Conservation (phyloP, 192 early-diverging fungal genomes). For the Podila clonocystis region DNA sequence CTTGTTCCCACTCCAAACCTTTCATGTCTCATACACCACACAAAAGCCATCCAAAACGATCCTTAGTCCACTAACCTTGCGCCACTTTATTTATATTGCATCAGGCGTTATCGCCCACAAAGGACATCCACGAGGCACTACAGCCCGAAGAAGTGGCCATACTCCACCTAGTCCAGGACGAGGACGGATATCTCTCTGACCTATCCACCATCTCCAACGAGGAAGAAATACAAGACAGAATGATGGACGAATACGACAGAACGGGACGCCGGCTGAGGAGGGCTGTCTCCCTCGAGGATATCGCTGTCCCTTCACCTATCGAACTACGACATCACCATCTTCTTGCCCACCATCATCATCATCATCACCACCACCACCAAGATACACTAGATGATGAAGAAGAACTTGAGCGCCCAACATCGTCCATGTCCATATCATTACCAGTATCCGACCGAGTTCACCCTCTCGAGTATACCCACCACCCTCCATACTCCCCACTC, state of each 20-base stretch:
- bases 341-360: not conserved
- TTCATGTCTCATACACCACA: not conserved
- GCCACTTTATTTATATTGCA: not conserved
- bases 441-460: not conserved
- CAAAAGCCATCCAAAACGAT: no score
- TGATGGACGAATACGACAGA: not conserved
- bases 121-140: constrained; percentile 6
- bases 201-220: constrained; percentile 32
- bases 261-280: constrained; percentile 12
- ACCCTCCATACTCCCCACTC: not conserved
- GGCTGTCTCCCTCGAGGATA: constrained; percentile 34
- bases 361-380: no score
- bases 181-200: constrained; percentile 41
- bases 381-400: not conserved
- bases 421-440: not conserved
- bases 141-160: constrained; percentile 14
- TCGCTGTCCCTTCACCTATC: not conserved
- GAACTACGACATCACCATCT: not conserved
- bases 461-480: not conserved
- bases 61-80: no score
- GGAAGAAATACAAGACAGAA: not conserved
- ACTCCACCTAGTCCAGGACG: constrained; percentile 10
- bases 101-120: not conserved
- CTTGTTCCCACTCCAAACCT: not conserved
- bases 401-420: not conserved